Evolutionary conservation across 1,139 yeast species (phyloP), one percentile per base, ranked within the genome.

Genomic region (Blastobotrys ciferrii): DNA sequence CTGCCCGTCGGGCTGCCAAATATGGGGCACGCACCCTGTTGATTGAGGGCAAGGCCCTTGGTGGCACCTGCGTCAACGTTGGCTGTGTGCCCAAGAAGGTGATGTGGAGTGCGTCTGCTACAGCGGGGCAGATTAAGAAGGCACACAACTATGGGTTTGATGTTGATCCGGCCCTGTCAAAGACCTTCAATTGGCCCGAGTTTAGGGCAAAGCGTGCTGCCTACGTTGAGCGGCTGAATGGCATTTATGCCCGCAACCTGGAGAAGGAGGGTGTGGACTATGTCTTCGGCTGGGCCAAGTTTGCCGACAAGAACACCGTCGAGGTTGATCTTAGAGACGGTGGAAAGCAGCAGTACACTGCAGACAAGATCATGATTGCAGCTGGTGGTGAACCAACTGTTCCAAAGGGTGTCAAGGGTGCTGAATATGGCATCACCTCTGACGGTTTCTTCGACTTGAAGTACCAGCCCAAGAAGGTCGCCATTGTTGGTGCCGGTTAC

Each of bases 31-130:
- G 88, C 59, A 85, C 94, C 1, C 74, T 91, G 54, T 65, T 92
- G 36, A 76, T 92, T 51, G 98, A 92, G 68, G 81, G 87, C 36
- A 80, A 82, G 51, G 66, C 69, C 30, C 77, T 94, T 69, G 98
- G 98, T 49, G 99, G 99, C 38, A 94, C 99, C 43, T 92, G 99
- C 77, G 99, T 94, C 57, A 94, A 94, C 67, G 98, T 91, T 40
- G 99, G 99, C 14, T 92, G 99, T 76, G 98, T 92, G 33, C 99
- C 99, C 42, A 92, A 92, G 76, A 92, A 92, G 68, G 89, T 94
- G 45, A 91, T 92, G 98, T 92, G 98, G 98, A 82, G 89, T 58
- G 96, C 97, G 17, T 83, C 92, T 31, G 96, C 89, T 60, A 72
- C 87, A 67, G 97, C 97, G 18, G 79, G 80, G 55, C 81, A 81